Percentiles rank a stretch among this genome's conserved stretches.
Conservation (phyloP, 2,329 filamentous ascomycete genomes). For the Fusarium sp. region DNA sequence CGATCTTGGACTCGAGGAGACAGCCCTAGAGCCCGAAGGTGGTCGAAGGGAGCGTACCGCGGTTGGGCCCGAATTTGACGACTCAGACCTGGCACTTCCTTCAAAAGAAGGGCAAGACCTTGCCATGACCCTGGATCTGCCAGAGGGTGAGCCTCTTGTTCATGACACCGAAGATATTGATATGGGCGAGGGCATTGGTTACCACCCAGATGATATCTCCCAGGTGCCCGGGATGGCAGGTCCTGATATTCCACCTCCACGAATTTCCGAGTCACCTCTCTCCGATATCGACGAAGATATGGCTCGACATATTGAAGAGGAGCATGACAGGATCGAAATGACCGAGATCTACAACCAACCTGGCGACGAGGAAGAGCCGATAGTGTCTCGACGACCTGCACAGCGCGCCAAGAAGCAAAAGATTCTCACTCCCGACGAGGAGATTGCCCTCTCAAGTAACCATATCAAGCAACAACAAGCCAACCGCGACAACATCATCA, state of each 20-base stretch:
- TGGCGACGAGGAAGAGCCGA: constrained; percentile 69
- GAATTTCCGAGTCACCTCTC: constrained; percentile 79
- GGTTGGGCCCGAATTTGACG: constrained; percentile 60
- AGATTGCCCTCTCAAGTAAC: constrained; percentile 81
- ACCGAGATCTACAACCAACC: constrained; percentile 73
- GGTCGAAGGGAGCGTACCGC: constrained; percentile 79
- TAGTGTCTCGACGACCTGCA: constrained; percentile 76
- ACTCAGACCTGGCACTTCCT: constrained; percentile 71
- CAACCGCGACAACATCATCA: constrained; percentile 89
- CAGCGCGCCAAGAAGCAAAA: constrained; percentile 84
- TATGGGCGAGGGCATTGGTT: constrained; percentile 71
- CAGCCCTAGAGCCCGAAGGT: constrained; percentile 77
- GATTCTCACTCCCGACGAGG: constrained; percentile 83
- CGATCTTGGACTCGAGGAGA: constrained; percentile 78
- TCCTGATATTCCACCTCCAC: constrained; percentile 66
- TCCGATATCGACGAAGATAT: constrained; percentile 78
- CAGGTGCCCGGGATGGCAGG: constrained; percentile 65
- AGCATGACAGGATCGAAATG: constrained; percentile 68
- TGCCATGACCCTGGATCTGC: constrained; percentile 69
- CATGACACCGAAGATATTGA: constrained; percentile 74
- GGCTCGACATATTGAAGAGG: constrained; percentile 71
- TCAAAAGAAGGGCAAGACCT: constrained; percentile 71
- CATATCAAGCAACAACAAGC: constrained; percentile 90
- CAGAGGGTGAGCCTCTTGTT: constrained; percentile 70
- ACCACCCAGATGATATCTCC: constrained; percentile 73